Evolutionary conservation across 805 yeast species (phyloP).

Genomic region (Scheffersomyces spartinae): DNA sequence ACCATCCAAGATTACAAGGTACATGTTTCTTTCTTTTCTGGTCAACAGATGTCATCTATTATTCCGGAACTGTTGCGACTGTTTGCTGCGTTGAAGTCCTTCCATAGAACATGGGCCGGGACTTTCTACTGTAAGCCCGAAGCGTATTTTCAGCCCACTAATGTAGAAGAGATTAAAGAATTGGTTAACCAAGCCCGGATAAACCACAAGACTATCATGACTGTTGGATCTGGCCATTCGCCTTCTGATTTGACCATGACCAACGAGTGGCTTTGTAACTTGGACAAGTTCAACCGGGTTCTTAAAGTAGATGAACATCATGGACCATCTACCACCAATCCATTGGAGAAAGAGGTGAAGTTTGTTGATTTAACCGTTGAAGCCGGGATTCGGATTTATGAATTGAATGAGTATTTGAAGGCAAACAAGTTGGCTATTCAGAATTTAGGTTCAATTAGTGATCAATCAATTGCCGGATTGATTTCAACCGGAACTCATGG

Average conservation of each 20-base stretch:
- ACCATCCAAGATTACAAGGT: too few species aligned
- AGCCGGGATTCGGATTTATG: constrained; percentile 76
- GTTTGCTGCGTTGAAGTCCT: too few species aligned
- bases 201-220: constrained; percentile 54
- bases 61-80: too few species aligned
- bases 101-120: constrained; percentile 81
- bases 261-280: constrained; percentile 74
- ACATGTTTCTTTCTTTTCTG: too few species aligned
- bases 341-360: constrained; percentile 29
- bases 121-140: constrained; percentile 73
- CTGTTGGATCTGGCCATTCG: constrained; percentile 91
- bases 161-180: constrained; percentile 53
- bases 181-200: constrained; percentile 58
- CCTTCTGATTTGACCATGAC: constrained; percentile 90
- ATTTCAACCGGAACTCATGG: constrained; percentile 97
- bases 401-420: constrained; percentile 58
- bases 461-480: constrained; percentile 90
- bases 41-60: too few species aligned
- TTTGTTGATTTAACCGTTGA: constrained; percentile 90
- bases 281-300: constrained; percentile 63
- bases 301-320: constrained; percentile 32
- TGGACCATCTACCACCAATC: constrained; percentile 19
- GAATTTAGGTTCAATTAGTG: constrained; percentile 86
- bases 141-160: constrained; percentile 66
- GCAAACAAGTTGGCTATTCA: constrained; percentile 67